Base-by-base conservation (phyloP, 73 alveolate genomes). In the Uronychia setigera region DNA sequence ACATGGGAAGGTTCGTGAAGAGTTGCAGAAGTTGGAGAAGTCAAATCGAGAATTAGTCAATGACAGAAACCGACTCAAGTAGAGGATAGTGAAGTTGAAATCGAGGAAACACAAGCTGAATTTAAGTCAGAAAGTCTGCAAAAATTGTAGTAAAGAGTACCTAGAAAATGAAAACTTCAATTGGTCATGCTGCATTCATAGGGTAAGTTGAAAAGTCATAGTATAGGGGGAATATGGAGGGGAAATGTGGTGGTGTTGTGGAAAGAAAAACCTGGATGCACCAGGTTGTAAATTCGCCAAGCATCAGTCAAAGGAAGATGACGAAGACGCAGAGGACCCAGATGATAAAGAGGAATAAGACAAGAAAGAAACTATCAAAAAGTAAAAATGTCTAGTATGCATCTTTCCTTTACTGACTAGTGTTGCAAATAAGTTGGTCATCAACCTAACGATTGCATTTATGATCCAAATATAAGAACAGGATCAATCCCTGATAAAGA, bases 221-320 rank as follows among this genome's bases (percentile, higher is more conserved):
- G 5, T 60, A 81, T 74, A 80, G 85, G 26, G 85, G 35, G 87
- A 80, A 59, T 87, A 30, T 29, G 88, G 88, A 26, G 93, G 93
- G n/a, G 96, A 87, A 33, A 80, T 86, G 85, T 91, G 87, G 89
- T 91, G 96, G 96, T 91, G 96, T 79, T 91, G 96, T 58, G 96
- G 96, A 14, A 91, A 87, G 60, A 35, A n/a, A 26, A 29, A 60
- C 59, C 80, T 80, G 29, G 93, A 91, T 35, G 93, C 96, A 0
- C 86, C 91, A 35, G 96, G 96, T 11, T 91, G 96, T 60, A 87
- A 76, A 74, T 79, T 33, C 29, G 9, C 91, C 1, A 91, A 91
- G 85, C 96, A 91, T 87, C 80, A 30, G 31, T 30, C 92, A 26
- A 91, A 91, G 35, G 93, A 91, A 34, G 96, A 91, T 0, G 92